phyloP scores from a whole-genome alignment of 2,329 filamentous ascomycete species.

The Trichoderma sp. region DNA sequence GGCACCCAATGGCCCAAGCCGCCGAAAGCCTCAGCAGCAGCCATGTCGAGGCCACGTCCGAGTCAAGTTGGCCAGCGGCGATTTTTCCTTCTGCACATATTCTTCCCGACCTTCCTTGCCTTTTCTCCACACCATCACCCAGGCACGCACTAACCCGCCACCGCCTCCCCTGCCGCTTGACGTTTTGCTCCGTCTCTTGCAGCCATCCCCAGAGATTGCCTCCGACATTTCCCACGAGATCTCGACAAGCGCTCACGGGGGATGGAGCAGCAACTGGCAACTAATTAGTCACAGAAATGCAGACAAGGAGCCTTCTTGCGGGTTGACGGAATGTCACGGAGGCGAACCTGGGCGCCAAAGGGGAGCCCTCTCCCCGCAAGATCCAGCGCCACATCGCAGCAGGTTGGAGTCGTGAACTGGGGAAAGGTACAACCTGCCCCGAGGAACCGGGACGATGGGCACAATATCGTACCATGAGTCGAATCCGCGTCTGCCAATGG shows the following conservation, averaged over 20 bases:
- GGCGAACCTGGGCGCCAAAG: not conserved
- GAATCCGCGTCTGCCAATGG: constrained; percentile 4
- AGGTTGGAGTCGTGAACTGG: constrained; percentile 4
- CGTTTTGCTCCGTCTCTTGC: constrained; percentile 8
- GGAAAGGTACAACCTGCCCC: not conserved
- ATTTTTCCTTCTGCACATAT: constrained; percentile 25
- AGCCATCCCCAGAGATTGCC: constrained; percentile 5
- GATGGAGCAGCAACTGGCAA: constrained; percentile 10
- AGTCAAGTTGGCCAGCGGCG: constrained; percentile 16
- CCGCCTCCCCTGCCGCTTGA: constrained; percentile 1
- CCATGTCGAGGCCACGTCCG: not conserved
- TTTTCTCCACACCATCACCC: constrained; percentile 8
- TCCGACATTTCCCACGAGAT: constrained; percentile 25
- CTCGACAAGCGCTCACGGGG: constrained; percentile 3
- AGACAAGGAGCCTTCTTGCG: constrained; percentile 7
- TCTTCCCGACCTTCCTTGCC: constrained; percentile 20
- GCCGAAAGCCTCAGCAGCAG: constrained; percentile 4
- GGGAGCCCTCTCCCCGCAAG: constrained; percentile 13
- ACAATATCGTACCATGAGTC: constrained; percentile 11
- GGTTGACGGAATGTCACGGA: constrained; percentile 9
- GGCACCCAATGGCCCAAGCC: constrained; percentile 13
- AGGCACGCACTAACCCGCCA: constrained; percentile 17
- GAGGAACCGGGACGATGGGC: not conserved
- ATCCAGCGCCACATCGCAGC: constrained; percentile 19
- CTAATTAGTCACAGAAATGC: constrained; percentile 7